Evolutionary conservation across 345 rosid genomes (phyloP), one percentile per base, ranked within the genome.

Genomic region (Litchi chinensis): DNA sequence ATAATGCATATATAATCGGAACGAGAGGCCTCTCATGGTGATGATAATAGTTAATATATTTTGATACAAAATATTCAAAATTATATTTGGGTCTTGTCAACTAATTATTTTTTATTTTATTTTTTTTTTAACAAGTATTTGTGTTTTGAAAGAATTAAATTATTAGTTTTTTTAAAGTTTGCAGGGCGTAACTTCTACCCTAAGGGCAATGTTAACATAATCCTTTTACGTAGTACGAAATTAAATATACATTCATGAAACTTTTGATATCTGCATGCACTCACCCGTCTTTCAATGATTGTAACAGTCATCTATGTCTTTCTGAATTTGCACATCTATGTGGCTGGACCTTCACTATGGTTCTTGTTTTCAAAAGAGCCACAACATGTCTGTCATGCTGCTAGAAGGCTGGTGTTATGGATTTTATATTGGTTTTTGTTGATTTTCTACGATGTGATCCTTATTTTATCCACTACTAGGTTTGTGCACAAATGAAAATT

Each of bases 1-100:
- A 26, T 40, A 24, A 26, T 73, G 63, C 64, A 82, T 40, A 59
- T 50, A 19, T 74, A 65, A 74, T 8, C 10, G 57, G 28, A 57
- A 26, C 15, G 8, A 40, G 19, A 70, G 68, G 68, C 19, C 12
- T 21, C 68, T 56, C n/a, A 28, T 71, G 80, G 54, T 54, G 7
- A 52, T 76, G 24, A 52, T 56, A 21, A 44, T 75, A 24, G 22
- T 76, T 80, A 52, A 24, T 54, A 21, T 56, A 52, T 76, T 50
- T 39, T n/a, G 13, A 19, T n/a, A 26, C 9, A 46, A 48, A 63
- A 12, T 39, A n/a, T 18, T 32, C 10, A 32, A n/a, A 52, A n/a
- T 4, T n/a, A 18, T 15, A 63, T 28, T 63, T 22, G 13, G 40
- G 67, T n/a, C 16, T 60, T 60, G 32, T 60, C 3, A 60, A 21